A percentile compares a stretch with the other conserved stretches of the same genome.
Evolutionary conservation across 345 rosid species (phyloP).

Genomic region (Bruguiera parviflora): DNA sequence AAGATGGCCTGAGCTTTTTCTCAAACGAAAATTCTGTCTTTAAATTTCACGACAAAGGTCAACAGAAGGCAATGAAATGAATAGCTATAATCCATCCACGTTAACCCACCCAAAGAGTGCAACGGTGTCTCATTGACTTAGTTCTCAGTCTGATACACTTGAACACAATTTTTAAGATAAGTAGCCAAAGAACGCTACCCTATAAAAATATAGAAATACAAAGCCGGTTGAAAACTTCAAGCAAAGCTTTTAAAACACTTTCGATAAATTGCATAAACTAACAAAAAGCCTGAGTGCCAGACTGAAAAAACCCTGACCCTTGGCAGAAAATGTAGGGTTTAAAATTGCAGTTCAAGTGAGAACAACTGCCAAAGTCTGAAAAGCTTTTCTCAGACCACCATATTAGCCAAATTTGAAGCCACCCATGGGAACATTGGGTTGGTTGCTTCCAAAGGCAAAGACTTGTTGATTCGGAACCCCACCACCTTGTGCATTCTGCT

Average conservation of each 20-base stretch:
- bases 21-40: too few relatives aligned
- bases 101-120: too few relatives aligned
- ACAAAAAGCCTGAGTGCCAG: conserved; percentile 38
- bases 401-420: conserved; percentile 26
- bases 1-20: too few relatives aligned
- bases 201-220: conserved; percentile 3
- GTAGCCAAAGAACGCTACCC: neutral
- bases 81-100: too few relatives aligned
- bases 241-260: conserved; percentile 4
- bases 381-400: neutral
- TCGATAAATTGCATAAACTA: conserved; percentile 17
- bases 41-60: too few relatives aligned
- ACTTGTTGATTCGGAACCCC: conserved; percentile 14
- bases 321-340: conserved; percentile 17
- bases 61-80: too few relatives aligned
- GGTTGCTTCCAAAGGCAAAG: conserved; percentile 25
- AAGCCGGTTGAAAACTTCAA: conserved; percentile 15
- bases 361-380: neutral
- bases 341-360: conserved; percentile 7
- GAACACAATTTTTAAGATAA: neutral
- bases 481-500: conserved; percentile 16
- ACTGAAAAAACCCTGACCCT: conserved; percentile 40
- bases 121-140: too few relatives aligned
- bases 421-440: conserved; percentile 19
- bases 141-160: neutral